A percentile compares a stretch with the other conserved stretches of the same genome.
Evolutionary conservation across 1,284 basidiomycete genomes (phyloP).

Genomic region (Veloporphyrellus conicus): DNA sequence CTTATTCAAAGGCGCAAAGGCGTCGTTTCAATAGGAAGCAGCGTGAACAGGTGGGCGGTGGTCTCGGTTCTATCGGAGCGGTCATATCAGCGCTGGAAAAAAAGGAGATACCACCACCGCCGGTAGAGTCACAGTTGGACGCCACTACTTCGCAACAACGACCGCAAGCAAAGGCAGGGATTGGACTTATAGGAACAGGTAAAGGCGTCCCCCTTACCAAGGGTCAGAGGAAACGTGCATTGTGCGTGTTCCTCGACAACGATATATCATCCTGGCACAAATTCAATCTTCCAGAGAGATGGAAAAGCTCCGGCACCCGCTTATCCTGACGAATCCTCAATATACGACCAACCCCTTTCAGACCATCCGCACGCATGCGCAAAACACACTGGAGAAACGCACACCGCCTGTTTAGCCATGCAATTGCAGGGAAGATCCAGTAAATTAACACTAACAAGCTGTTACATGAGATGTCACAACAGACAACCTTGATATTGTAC

Average conservation of each 20-base stretch:
- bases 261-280: constrained; percentile 9
- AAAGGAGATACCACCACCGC: constrained; percentile 21
- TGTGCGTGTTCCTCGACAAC: constrained; percentile 50
- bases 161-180: constrained; percentile 27
- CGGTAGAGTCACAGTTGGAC: constrained; percentile 21
- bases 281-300: constrained; percentile 44
- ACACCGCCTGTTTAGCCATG: constrained; percentile 6
- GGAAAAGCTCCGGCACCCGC: constrained; percentile 67
- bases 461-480: constrained; percentile 19
- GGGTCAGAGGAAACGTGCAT: constrained; percentile 60
- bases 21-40: constrained; percentile 69
- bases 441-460: constrained; percentile 16
- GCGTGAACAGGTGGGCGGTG: constrained; percentile 63
- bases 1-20: constrained; percentile 73
- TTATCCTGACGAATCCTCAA: constrained; percentile 63
- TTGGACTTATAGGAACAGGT: constrained; percentile 67
- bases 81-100: constrained; percentile 53
- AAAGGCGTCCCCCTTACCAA: constrained; percentile 58
- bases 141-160: constrained; percentile 1
- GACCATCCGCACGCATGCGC: constrained; percentile 73
- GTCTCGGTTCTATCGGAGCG: constrained; percentile 54
- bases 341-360: constrained; percentile 71
- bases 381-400: constrained; percentile 69
- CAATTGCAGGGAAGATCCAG: constrained; percentile 1
- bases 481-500: constrained; percentile 19